Base-by-base conservation (phyloP, 2,329 filamentous ascomycete species). In the Biscogniauxia sp. region DNA sequence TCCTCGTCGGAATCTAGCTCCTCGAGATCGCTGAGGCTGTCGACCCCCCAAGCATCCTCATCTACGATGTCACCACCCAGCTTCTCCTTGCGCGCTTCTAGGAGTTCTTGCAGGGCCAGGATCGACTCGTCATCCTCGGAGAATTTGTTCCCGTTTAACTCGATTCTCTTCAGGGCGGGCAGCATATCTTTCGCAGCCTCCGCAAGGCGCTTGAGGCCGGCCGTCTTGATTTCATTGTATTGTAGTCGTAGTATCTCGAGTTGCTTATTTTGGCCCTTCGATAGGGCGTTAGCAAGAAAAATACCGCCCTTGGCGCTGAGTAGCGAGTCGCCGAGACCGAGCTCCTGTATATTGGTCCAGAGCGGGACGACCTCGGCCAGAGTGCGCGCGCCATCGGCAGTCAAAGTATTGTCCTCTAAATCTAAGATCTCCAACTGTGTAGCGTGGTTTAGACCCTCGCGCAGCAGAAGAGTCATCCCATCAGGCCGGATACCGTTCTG, bases 321-420 rank as follows among this genome's bases (percentile, higher is more conserved):
- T 54, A 97, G 82, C 58, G 92, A 97, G 76, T 99, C 95, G 51
- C 93, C 91, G 13, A 98, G 85, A 49, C 92, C 93, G 15, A 99
- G 84, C 76, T 98, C 95, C 66, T 86, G 83, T 54, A 99, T 81
- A 49, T 86, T 80, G 0, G 84, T 76, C 94, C 94, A 99, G 60
- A 83, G 83, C 1, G 85, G 82, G 20, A 94, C 83, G 5, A 92
- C 91, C 67, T 83, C 85, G 49, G 91, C 88, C 57, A 99, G 82
- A 11, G 92, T 92, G 69, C 82, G 88, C 28, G 92, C 91, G 23
- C 93, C 95, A 64, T 84, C 82, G 49, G 89, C 76, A 9, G 94
- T 98, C 75, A 98, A 98, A 0, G 95, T 98, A 79, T 99, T 99
- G 79, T 99, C 95, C 76, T 99, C 94, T 63, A 99, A 80, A 79